Base-by-base conservation (phyloP, 352 stramenopile genomes). In the Saprolegnia diclina region DNA sequence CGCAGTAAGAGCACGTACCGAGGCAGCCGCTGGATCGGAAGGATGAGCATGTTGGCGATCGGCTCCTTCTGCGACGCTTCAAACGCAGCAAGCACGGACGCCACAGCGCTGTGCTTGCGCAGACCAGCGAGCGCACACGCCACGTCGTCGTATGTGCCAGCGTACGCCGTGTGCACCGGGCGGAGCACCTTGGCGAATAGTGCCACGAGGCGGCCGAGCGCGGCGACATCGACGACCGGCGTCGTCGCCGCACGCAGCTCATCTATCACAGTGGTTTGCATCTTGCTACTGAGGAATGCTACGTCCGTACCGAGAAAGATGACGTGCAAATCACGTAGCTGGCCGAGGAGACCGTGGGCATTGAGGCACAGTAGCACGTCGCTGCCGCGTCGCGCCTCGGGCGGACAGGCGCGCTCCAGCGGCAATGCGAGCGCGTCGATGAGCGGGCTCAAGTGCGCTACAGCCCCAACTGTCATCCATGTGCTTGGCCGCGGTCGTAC, bases 11-110 rank as follows among this genome's bases (percentile, higher is more conserved):
- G 64, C 55, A 95, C 93, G 75, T 97, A 97, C 1, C 90, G 79
- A 22, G 91, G 91, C 42, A 97, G 94, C 5, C 91, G 84, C 74
- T 97, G 91, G 35, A 97, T 94, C 0, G 91, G 91, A 81, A 95
- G 93, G 71, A 97, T 97, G 35, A 97, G 68, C 48, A 96, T 65
- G 54, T 83, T 94, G 13, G 42, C 42, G 42, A 48, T 7, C 1
- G 42, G 42, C 42, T 48, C 42, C 11, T 48, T 14, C 13, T n/a
- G 42, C 42, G 11, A n/a, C 42, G 42, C 42, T n/a, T 48, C 42
- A 48, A 48, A 48, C 13, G 42, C 42, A 14, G 42, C 42, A 10
- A 48, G 13, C 3, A 48, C 42, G 42, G 42, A 3, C 42, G 42
- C 42, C 42, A 48, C 42, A 3, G 42, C 42, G 7, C 13, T 14